A percentile compares a stretch with the other conserved stretches of the same genome.
phyloP scores from a whole-genome alignment of 257 asterid species.

The Nicotiana tomentosiformis region DNA sequence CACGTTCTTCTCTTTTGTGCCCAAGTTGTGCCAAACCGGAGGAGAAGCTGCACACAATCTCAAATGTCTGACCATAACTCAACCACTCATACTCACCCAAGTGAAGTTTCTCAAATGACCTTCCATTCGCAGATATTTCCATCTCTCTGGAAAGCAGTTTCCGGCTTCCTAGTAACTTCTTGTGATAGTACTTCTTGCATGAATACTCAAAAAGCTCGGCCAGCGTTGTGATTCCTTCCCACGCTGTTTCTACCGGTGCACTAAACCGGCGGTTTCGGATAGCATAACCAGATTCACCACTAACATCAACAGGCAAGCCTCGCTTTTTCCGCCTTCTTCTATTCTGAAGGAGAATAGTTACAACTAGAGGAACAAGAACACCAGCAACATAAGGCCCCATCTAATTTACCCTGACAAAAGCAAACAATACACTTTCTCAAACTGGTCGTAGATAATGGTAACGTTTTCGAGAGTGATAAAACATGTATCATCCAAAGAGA shows the following conservation, averaged over 20 bases:
- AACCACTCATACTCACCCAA: slow-evolving; percentile 92
- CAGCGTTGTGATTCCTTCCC: slow-evolving; percentile 94
- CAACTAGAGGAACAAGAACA: slow-evolving; percentile 59
- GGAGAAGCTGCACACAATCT: slow-evolving; percentile 70
- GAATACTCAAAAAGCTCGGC: slow-evolving; percentile 90
- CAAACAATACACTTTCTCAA: slow-evolving; percentile 3
- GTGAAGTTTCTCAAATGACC: slow-evolving; percentile 94
- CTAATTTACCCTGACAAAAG: slow-evolving; percentile 16
- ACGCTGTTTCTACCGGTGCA: slow-evolving; percentile 74
- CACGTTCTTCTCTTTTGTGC: slow-evolving; percentile 84
- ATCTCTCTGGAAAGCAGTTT: slow-evolving; percentile 59
- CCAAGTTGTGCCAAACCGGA: slow-evolving; percentile 89
- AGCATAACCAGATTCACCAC: slow-evolving; percentile 73
- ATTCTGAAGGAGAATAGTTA: slow-evolving; percentile 58
- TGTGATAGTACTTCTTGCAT: slow-evolving; percentile 44
- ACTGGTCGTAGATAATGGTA: not conserved
- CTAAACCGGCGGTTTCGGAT: slow-evolving; percentile 61
- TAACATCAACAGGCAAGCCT: slow-evolving; percentile 67
- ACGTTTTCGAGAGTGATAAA: not conserved
- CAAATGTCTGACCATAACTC: slow-evolving; percentile 74
- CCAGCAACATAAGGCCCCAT: slow-evolving; percentile 82
- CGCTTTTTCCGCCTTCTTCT: slow-evolving; percentile 61
- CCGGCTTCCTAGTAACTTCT: slow-evolving; percentile 73
- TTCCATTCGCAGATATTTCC: slow-evolving; percentile 60
- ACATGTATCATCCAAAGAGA: not conserved